Evolutionary conservation across 2,329 filamentous ascomycete species (phyloP), one percentile per base, ranked within the genome.

Genomic region (Aureobasidium melanogenum): DNA sequence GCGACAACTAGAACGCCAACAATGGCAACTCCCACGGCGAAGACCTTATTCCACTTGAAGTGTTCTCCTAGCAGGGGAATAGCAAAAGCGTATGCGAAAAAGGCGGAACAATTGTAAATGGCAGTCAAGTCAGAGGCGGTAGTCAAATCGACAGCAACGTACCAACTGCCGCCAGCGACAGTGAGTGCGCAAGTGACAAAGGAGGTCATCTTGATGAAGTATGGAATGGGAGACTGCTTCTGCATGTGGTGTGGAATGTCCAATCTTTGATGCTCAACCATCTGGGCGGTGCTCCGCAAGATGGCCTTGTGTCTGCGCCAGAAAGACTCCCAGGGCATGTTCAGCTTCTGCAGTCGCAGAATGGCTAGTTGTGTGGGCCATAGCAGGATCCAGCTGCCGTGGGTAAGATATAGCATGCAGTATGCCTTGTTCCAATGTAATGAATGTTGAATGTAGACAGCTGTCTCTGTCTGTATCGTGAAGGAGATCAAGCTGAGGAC

Each of bases 81-180:
- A 48, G 89, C 95, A 72, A 99, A 99, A 14, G 90, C 93, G 72
- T 99, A 99, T 52, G 94, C 94, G 73, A 99, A 99, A 76, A 99
- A 99, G 62, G 94, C 93, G 58, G 90, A 96, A 80, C 94, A 99
- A 77, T 99, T 99, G 82, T 99, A 99, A 68, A 99, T 99, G 59
- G 94, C 94, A 0, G 94, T 99, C 68, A 99, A 77, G 74, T 99
- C 94, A 66, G 88, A 91, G 2, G 94, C 88, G 3, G 89, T 96
- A 0, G 94, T 99, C 79, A 96, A 77, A 75, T 91, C 89, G 62
- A 99, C 93, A 17, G 94, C 93, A 38, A 97, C 81, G 70, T 97
- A 99, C 94, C 94, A 99, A 69, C 88, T 93, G 57, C 92, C 84
- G 28, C 94, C 94, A 0, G 93, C 94, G 41, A 97, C 79, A 2